A percentile compares a stretch with the other conserved stretches of the same genome.
phyloP scores from a whole-genome alignment of 352 stramenopile genomes.

The Aphanomyces astaci region DNA sequence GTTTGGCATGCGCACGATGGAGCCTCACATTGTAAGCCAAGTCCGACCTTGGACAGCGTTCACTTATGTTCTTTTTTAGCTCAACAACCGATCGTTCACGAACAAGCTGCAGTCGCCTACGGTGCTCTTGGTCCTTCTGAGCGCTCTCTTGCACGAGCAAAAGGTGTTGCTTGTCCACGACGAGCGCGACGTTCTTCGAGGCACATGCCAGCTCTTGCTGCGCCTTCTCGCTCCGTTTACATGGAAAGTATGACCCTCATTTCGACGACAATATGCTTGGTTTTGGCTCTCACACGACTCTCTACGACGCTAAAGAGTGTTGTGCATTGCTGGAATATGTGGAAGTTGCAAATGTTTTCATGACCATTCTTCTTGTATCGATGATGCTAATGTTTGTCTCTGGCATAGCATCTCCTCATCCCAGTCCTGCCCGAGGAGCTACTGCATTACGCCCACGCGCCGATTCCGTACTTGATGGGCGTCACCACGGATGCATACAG shows the following conservation, averaged over 20 bases:
- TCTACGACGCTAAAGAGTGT: no score
- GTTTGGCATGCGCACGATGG: conserved; percentile 9
- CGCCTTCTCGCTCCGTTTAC: conserved; percentile 3
- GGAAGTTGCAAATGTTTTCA: no score
- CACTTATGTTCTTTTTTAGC: background rate
- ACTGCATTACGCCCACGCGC: conserved; percentile 3
- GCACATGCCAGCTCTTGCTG: background rate
- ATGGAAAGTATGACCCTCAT: background rate
- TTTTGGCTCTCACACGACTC: no score
- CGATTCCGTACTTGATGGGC: conserved; percentile 10
- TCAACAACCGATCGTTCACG: conserved; percentile 15
- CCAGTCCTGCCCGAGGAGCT: conserved; percentile 1
- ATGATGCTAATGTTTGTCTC: no score
- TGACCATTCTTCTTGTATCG: no score
- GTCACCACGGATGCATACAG: background rate
- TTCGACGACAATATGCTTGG: no score
- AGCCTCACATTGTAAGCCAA: conserved; percentile 8
- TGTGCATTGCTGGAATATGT: no score
- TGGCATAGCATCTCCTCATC: conserved; percentile 9
- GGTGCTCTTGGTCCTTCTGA: conserved; percentile 8
- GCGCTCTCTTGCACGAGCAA: conserved; percentile 9
- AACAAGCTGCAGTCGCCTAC: conserved; percentile 3
- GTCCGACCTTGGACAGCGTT: no score
- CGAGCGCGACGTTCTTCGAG: conserved; percentile 10
- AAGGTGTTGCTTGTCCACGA: conserved; percentile 8